phyloP scores from a whole-genome alignment of 306 rosid genomes.

The Trifolium subterraneum region DNA sequence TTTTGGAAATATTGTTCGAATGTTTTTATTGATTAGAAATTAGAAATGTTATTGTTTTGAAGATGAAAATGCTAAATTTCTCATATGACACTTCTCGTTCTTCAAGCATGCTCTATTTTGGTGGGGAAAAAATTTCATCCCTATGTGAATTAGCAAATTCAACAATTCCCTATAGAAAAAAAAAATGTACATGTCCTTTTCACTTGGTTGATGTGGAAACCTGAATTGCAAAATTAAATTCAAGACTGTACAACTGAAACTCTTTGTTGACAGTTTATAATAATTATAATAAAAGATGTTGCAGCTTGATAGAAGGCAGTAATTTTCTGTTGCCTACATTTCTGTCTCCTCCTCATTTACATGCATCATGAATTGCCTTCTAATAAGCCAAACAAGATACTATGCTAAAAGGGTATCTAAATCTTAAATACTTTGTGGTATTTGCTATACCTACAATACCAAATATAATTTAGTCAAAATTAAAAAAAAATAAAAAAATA shows the following conservation, averaged over 20 bases:
- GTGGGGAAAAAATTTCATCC: background rate
- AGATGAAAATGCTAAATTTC: background rate
- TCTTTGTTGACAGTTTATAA: slow-evolving; percentile 34
- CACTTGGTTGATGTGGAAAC: slow-evolving; percentile 34
- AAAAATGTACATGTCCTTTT: slow-evolving; percentile 45
- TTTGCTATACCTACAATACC: background rate
- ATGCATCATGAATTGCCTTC: slow-evolving; percentile 32
- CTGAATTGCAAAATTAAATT: slow-evolving; percentile 37
- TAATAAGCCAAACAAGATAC: slow-evolving; percentile 36
- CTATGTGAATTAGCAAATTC: slow-evolving; percentile 4
- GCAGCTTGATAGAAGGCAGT: slow-evolving; percentile 43
- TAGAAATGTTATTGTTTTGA: too few relatives aligned
- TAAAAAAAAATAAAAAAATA: too few relatives aligned
- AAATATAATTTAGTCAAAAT: too few relatives aligned
- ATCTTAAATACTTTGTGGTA: background rate
- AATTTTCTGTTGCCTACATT: slow-evolving; percentile 39
- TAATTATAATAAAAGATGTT: slow-evolving; percentile 8
- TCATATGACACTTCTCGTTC: background rate
- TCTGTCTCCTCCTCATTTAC: slow-evolving; percentile 32
- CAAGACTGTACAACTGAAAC: slow-evolving; percentile 28
- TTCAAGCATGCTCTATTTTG: slow-evolving; percentile 6
- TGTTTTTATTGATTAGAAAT: too few relatives aligned
- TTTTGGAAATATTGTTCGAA: too few relatives aligned
- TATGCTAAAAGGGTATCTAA: slow-evolving; percentile 24
- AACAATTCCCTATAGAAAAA: slow-evolving; percentile 19